Evolutionary conservation across 495 filamentous ascomycete genomes (phyloP).

Genomic region (Tuber microsphaerosporum): DNA sequence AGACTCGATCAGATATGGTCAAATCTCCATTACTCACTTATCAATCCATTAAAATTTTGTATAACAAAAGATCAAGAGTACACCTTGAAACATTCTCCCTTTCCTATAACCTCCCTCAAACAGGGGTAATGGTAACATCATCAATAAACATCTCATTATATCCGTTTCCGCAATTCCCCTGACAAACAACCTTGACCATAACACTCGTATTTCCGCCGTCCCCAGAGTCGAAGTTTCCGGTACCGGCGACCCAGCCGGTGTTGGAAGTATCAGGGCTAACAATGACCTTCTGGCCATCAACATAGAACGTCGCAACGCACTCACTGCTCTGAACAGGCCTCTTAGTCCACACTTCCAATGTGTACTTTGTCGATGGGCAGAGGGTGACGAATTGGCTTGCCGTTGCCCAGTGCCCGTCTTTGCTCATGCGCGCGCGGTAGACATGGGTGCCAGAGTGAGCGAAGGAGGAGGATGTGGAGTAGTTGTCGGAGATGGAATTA

Average conservation of each 20-base stretch:
- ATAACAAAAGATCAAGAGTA: background rate
- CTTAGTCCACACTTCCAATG: conserved; percentile 17
- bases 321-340: background rate
- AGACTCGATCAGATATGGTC: background rate
- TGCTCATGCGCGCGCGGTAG: background rate
- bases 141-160: conserved; percentile 15
- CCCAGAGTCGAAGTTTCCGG: background rate
- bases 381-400: conserved; percentile 11
- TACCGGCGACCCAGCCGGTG: conserved; percentile 7
- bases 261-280: background rate
- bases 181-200: conserved; percentile 1
- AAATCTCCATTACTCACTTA: background rate
- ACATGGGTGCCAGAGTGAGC: background rate
- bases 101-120: background rate
- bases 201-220: background rate
- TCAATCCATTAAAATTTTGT: background rate
- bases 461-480: conserved; percentile 4
- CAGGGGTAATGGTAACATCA: conserved; percentile 10
- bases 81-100: background rate
- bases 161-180: background rate
- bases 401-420: background rate
- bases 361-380: conserved; percentile 6
- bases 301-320: conserved; percentile 13
- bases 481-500: conserved; percentile 8
- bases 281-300: conserved; percentile 7